Evolutionary conservation across 495 filamentous ascomycete species (phyloP).

Genomic region (Pyronema omphalodes): DNA sequence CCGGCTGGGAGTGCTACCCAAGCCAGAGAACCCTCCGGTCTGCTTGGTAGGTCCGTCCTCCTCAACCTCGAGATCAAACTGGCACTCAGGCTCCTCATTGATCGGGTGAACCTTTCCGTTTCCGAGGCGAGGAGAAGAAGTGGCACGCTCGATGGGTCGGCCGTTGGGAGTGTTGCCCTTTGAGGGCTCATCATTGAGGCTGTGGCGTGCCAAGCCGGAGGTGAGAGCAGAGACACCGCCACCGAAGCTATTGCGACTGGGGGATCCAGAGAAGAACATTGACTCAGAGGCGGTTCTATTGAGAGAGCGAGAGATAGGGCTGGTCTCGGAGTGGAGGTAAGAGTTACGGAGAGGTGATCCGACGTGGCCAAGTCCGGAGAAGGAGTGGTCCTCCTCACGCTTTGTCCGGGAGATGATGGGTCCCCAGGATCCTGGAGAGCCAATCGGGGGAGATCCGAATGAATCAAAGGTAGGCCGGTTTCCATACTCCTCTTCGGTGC

Average conservation of each 20-base stretch:
- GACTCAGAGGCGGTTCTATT: constrained; percentile 34
- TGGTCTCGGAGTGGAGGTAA: constrained; percentile 39
- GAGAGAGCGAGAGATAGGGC: constrained; percentile 46
- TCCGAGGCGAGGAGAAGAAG: constrained; percentile 24
- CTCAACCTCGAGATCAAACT: constrained; percentile 23
- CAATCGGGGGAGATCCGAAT: constrained; percentile 32
- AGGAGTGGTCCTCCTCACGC: constrained; percentile 49
- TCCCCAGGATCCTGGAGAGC: constrained; percentile 75
- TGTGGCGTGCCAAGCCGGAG: constrained; percentile 29
- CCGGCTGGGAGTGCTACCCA: constrained; percentile 13
- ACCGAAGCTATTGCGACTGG: constrained; percentile 34
- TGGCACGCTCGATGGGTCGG: constrained; percentile 22
- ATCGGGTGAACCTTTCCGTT: constrained; percentile 24
- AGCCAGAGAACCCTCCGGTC: constrained; percentile 9
- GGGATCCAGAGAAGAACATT: constrained; percentile 45
- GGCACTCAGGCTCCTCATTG: constrained; percentile 21
- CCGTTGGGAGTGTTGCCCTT: constrained; percentile 14
- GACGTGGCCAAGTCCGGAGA: constrained; percentile 63
- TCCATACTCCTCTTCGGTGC: constrained; percentile 43
- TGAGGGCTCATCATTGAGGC: constrained; percentile 19
- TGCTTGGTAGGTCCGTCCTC: constrained; percentile 13
- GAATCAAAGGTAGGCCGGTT: constrained; percentile 35
- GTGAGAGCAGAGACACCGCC: constrained; percentile 29
- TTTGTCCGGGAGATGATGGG: constrained; percentile 59
- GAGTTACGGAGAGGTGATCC: constrained; percentile 91